Evolutionary conservation across 2,329 filamentous ascomycete species (phyloP), one percentile per base, ranked within the genome.

Genomic region (Neonectria punicea): DNA sequence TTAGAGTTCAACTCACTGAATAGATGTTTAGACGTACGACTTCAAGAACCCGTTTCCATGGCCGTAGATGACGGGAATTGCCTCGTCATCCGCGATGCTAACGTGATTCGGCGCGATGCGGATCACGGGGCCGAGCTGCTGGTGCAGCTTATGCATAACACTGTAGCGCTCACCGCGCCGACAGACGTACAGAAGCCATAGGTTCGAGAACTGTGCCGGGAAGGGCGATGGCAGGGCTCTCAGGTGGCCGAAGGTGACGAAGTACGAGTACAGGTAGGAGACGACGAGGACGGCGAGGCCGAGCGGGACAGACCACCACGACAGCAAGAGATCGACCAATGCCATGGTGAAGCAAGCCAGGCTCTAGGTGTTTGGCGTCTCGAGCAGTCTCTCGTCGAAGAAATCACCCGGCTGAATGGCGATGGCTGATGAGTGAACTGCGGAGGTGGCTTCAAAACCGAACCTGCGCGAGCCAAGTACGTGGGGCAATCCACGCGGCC

Each of bases 91-190:
- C 58, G 91, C 92, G 60, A 98, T 83, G 61, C 91, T 94, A 71
- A 97, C 85, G 73, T 97, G 94, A 73, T 94, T 89, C 1, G 94
- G 94, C 74, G 93, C 91, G 69, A 97, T 91, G 39, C 94, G 87
- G 22, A 97, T 90, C 1, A 97, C 80, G n/a, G 89, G 90, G 4
- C 94, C 94, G 47, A 92, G 83, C 74, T 89, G 91, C 82, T 91
- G 87, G 79, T 97, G 94, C 8, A 88, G 83, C 39, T 89, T 79
- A 73, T 97, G 85, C n/a, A 97, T 89, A 2, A 84, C 82, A 30
- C 80, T 70, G 74, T 87, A 93, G 10, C 91, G 84, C 53, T 85
- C 83, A 2, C 93, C 93, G 4, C 86, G 83, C 2, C 94, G 89
- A 58, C 82, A 83, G 13, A 89, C 85, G 9, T 83, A 81, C 54